Conservation (phyloP, 176 grass and related monocot species). For the Calamus simplicifolius region DNA sequence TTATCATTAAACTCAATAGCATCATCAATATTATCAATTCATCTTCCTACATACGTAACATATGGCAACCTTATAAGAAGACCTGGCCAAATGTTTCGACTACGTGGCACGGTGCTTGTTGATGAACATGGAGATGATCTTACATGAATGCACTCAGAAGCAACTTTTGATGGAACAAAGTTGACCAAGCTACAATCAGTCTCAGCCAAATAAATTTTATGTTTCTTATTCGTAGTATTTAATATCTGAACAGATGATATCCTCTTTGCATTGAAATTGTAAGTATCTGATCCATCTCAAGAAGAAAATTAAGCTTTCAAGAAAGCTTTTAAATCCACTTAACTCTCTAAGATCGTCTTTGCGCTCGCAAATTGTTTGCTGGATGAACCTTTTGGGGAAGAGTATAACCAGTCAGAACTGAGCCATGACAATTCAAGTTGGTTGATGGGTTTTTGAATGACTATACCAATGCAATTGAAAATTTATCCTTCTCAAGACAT, state of each 20-base stretch:
- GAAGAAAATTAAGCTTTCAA: conserved; percentile 1
- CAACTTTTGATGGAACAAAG: conserved; percentile 1
- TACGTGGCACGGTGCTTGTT: neutral
- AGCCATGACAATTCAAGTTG: conserved; percentile 1
- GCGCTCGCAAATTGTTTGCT: neutral
- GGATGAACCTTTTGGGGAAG: conserved; percentile 2
- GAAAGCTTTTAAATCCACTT: neutral
- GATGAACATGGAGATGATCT: neutral
- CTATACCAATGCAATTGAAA: conserved; percentile 9
- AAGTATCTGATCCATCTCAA: conserved; percentile 4
- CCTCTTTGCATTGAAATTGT: conserved; percentile 10
- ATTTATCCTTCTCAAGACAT: conserved; percentile 1
- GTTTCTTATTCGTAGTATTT: conserved; percentile 5
- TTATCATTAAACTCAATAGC: conserved; percentile 39
- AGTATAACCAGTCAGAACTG: conserved; percentile 9
- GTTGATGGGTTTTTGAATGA: neutral
- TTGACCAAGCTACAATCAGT: conserved; percentile 7
- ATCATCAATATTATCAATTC: conserved; percentile 32
- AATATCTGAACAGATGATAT: conserved; percentile 15
- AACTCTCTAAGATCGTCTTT: conserved; percentile 2
- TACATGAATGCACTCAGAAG: neutral
- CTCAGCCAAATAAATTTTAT: conserved; percentile 12
- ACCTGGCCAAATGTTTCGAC: neutral
- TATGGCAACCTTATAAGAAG: conserved; percentile 4
- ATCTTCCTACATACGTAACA: conserved; percentile 1